A percentile compares a stretch with the other conserved stretches of the same genome.
phyloP scores from a whole-genome alignment of 2,329 filamentous ascomycete species.

The Calonectria naviculata region DNA sequence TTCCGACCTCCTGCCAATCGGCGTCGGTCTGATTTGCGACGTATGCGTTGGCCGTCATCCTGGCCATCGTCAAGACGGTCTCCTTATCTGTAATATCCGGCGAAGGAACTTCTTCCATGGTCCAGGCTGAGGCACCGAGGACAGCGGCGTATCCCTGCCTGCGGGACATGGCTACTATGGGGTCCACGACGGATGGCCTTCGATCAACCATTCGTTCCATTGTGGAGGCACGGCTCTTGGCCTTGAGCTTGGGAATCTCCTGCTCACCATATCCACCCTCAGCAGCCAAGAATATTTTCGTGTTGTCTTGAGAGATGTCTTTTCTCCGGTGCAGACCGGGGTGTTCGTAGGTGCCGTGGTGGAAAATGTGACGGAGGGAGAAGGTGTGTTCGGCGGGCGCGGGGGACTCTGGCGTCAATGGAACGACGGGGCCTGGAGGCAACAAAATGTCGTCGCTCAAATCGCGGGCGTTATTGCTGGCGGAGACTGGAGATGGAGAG shows the following conservation, averaged over 20 bases:
- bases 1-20: conserved; percentile 86
- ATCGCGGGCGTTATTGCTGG: conserved; percentile 47
- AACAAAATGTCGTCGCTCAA: conserved; percentile 56
- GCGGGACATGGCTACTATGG: conserved; percentile 79
- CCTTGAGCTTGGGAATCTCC: conserved; percentile 64
- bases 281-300: conserved; percentile 68
- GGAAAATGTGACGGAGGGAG: conserved; percentile 88
- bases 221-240: conserved; percentile 71
- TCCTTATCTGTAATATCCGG: conserved; percentile 89
- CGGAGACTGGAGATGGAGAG: conserved; percentile 55
- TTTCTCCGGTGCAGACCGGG: conserved; percentile 81
- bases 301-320: conserved; percentile 71
- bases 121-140: conserved; percentile 83
- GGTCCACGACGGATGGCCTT: conserved; percentile 79
- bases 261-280: conserved; percentile 67
- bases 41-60: conserved; percentile 92
- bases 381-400: conserved; percentile 67
- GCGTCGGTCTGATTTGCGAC: conserved; percentile 76
- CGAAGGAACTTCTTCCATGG: conserved; percentile 78
- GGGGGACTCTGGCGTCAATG: conserved; percentile 56
- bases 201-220: conserved; percentile 89
- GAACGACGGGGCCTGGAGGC: conserved; percentile 51
- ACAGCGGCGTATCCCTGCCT: conserved; percentile 74
- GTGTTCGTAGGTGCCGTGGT: conserved; percentile 86
- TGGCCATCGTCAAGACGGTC: conserved; percentile 85